phyloP scores from a whole-genome alignment of 2,329 filamentous ascomycete genomes.

The Apiospora pterosperma region DNA sequence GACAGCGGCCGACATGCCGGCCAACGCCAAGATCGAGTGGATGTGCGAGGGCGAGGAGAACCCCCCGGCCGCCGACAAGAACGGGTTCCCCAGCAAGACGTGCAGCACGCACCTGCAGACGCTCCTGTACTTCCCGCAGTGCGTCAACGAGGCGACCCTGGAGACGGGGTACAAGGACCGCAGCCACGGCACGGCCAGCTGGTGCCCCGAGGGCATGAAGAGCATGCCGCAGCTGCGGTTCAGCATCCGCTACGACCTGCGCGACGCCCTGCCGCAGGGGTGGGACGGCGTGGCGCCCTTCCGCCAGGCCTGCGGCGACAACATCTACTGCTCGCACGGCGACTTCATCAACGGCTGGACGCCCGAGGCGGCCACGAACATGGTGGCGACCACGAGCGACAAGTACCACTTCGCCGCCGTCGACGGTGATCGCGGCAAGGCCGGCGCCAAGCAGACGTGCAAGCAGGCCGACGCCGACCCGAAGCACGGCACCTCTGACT shows the following conservation, averaged over 20 bases:
- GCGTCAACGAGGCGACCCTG: slow-evolving; percentile 29
- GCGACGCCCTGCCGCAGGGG: slow-evolving; percentile 33
- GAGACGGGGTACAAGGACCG: slow-evolving; percentile 23
- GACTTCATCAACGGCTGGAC: slow-evolving; percentile 46
- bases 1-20: slow-evolving; percentile 31
- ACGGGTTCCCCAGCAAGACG: slow-evolving; percentile 68
- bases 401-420: slow-evolving; percentile 13
- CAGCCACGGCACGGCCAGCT: slow-evolving; percentile 25
- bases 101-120: slow-evolving; percentile 59
- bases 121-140: slow-evolving; percentile 46
- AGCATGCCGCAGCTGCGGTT: slow-evolving; percentile 42
- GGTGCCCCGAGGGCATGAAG: slow-evolving; percentile 36
- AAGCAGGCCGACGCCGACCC: slow-evolving; percentile 37
- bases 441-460: slow-evolving; percentile 27
- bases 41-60: slow-evolving; percentile 17
- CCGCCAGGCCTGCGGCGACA: slow-evolving; percentile 33
- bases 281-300: slow-evolving; percentile 38
- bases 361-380: slow-evolving; percentile 35
- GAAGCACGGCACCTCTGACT: slow-evolving; percentile 34
- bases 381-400: slow-evolving; percentile 29
- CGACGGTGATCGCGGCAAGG: slow-evolving; percentile 21
- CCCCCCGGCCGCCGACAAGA: slow-evolving; percentile 51
- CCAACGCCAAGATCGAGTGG: slow-evolving; percentile 19
- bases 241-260: slow-evolving; percentile 39
- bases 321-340: slow-evolving; percentile 36